Percentiles rank a stretch among this genome's conserved stretches.
Conservation (phyloP, 345 rosid species). For the Populus tremula region DNA sequence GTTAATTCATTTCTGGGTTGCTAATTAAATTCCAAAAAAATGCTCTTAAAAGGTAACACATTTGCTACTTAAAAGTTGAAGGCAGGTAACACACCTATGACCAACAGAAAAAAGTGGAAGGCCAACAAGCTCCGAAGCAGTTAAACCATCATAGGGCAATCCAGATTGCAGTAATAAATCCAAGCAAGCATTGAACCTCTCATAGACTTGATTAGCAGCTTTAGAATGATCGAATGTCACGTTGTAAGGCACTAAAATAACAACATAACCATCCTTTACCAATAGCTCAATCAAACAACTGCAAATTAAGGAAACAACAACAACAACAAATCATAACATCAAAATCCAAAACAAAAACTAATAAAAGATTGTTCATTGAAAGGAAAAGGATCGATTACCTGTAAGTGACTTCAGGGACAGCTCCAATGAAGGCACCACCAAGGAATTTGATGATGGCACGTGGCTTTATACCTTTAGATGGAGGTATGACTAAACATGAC, state of each 20-base stretch:
- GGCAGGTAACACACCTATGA: constrained; percentile 56
- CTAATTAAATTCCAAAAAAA: neutral
- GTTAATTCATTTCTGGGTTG: neutral
- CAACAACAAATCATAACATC: neutral
- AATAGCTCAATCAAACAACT: constrained; percentile 75
- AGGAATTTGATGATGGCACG: constrained; percentile 76
- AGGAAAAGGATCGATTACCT: constrained; percentile 34
- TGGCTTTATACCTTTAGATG: constrained; percentile 48
- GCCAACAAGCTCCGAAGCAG: constrained; percentile 49
- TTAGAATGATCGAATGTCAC: constrained; percentile 90
- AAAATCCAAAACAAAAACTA: neutral
- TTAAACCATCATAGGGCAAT: constrained; percentile 48
- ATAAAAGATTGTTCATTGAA: neutral
- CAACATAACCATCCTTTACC: constrained; percentile 81
- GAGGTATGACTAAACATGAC: constrained; percentile 66
- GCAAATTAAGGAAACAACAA: neutral
- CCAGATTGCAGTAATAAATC: constrained; percentile 57
- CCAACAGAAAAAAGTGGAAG: constrained; percentile 85
- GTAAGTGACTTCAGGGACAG: constrained; percentile 88
- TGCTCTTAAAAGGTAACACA: constrained; percentile 4
- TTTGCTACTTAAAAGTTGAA: neutral
- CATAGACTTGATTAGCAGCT: constrained; percentile 66
- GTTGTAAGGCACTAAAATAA: constrained; percentile 77
- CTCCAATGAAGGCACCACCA: constrained; percentile 90
- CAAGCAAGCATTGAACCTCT: constrained; percentile 72